Evolutionary conservation across 495 filamentous ascomycete species (phyloP).

Genomic region (Xylaria bambusicola): DNA sequence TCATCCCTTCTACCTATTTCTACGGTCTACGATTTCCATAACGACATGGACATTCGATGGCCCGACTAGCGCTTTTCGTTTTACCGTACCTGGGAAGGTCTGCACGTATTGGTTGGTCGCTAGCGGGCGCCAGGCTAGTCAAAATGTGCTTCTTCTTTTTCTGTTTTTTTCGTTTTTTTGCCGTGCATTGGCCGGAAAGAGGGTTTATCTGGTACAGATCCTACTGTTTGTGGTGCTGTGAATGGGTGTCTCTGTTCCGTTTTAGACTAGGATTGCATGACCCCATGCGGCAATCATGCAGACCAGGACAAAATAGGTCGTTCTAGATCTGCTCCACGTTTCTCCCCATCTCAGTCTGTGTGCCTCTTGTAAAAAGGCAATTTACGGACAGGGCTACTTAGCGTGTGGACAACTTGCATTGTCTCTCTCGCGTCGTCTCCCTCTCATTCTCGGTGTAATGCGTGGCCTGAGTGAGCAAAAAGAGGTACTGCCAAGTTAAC

Average conservation of each 20-base stretch:
- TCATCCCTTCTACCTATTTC: not conserved
- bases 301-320: slow-evolving; percentile 11
- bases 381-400: slow-evolving; percentile 11
- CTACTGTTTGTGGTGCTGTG: not conserved
- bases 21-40: slow-evolving; percentile 11
- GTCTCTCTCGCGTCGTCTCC: not conserved
- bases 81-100: slow-evolving; percentile 1
- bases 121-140: not conserved
- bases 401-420: slow-evolving; percentile 8
- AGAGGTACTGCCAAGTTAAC: not conserved
- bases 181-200: slow-evolving; percentile 5
- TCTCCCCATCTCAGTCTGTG: slow-evolving; percentile 1
- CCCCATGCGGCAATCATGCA: slow-evolving; percentile 17
- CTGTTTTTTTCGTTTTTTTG: not conserved
- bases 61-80: slow-evolving; percentile 5
- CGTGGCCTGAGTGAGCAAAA: not conserved
- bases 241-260: slow-evolving; percentile 15
- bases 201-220: slow-evolving; percentile 13
- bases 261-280: slow-evolving; percentile 20
- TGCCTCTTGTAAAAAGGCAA: not conserved
- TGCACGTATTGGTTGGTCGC: slow-evolving; percentile 7
- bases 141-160: not conserved
- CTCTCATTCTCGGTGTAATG: slow-evolving; percentile 13
- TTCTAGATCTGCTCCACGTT: slow-evolving; percentile 19
- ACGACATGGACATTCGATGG: slow-evolving; percentile 7